Evolutionary conservation across 2,329 filamentous ascomycete genomes (phyloP).

Genomic region (Aureobasidium sp.): DNA sequence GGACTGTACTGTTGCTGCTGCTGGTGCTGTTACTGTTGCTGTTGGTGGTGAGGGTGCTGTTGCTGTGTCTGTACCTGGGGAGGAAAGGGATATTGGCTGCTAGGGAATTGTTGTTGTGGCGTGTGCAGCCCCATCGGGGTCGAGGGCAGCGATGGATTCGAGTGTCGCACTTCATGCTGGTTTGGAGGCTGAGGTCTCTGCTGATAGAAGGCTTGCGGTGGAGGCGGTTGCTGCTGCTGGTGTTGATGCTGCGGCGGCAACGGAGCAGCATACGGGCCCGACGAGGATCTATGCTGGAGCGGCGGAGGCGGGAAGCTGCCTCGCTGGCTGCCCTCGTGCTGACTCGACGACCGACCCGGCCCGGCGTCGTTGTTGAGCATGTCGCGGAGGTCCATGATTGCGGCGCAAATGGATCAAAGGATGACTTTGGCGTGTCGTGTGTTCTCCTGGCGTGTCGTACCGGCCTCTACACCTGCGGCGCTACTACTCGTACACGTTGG

Average conservation of each 20-base stretch:
- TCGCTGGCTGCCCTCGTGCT: conserved; percentile 15
- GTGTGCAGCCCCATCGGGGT: conserved; percentile 1
- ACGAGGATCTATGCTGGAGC: conserved; percentile 12
- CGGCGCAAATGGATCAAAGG: not conserved
- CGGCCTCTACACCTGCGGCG: not conserved
- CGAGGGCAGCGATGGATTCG: conserved; percentile 2
- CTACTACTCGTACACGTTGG: not conserved
- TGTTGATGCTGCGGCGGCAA: not conserved
- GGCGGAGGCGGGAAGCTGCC: conserved; percentile 12
- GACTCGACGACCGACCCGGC: conserved; percentile 14
- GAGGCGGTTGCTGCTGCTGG: not conserved
- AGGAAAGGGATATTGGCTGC: conserved; percentile 11
- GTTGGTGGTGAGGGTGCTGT: not conserved
- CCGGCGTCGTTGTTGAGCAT: conserved; percentile 24
- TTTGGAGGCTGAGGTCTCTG: not conserved
- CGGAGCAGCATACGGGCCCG: not conserved
- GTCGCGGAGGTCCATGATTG: conserved; percentile 23
- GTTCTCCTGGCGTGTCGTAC: not conserved
- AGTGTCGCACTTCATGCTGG: not conserved
- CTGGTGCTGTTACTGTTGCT: conserved; percentile 8
- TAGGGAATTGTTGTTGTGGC: not conserved
- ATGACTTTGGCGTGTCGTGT: not conserved
- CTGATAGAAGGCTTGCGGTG: not conserved
- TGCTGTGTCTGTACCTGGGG: not conserved
- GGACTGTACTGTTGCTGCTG: conserved; percentile 20